Percentiles rank a stretch among this genome's conserved stretches.
Evolutionary conservation across 2,329 filamentous ascomycete genomes (phyloP).

Genomic region (Arthrobotrys iridis): DNA sequence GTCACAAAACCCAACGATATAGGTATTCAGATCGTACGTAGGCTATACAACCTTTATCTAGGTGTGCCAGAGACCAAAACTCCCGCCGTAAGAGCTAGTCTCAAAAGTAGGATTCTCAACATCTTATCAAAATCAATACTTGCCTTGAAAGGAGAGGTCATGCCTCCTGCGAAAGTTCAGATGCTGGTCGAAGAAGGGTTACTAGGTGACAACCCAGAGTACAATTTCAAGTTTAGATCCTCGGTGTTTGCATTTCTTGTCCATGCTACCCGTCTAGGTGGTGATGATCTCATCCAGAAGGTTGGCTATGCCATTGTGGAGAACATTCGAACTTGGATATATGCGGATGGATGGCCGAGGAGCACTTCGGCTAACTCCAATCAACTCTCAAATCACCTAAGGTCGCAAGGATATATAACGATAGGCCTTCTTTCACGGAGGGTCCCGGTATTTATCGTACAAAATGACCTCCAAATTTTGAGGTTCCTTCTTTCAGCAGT

Average conservation of each 20-base stretch:
- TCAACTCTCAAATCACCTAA: slow-evolving; percentile 34
- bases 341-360: slow-evolving; percentile 49
- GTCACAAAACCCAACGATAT: slow-evolving; percentile 6
- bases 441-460: slow-evolving; percentile 37
- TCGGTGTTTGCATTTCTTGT: slow-evolving; percentile 43
- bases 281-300: slow-evolving; percentile 22
- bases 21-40: slow-evolving; percentile 66
- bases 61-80: slow-evolving; percentile 65
- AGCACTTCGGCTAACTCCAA: slow-evolving; percentile 33
- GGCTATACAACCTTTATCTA: slow-evolving; percentile 78
- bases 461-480: slow-evolving; percentile 38
- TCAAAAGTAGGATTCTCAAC: slow-evolving; percentile 79
- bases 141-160: slow-evolving; percentile 37
- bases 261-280: slow-evolving; percentile 33
- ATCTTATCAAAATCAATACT: slow-evolving; percentile 76
- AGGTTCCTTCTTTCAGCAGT: slow-evolving; percentile 48
- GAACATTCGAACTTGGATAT: slow-evolving; percentile 48
- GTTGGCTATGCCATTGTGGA: slow-evolving; percentile 46
- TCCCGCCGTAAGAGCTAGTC: slow-evolving; percentile 70
- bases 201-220: slow-evolving; percentile 43
- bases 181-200: slow-evolving; percentile 39
- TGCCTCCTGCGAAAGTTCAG: slow-evolving; percentile 25
- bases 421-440: slow-evolving; percentile 50
- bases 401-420: slow-evolving; percentile 47
- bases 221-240: slow-evolving; percentile 52